Evolutionary conservation across 768 basidiomycete genomes (phyloP).

Genomic region (Arthromyces matolae): DNA sequence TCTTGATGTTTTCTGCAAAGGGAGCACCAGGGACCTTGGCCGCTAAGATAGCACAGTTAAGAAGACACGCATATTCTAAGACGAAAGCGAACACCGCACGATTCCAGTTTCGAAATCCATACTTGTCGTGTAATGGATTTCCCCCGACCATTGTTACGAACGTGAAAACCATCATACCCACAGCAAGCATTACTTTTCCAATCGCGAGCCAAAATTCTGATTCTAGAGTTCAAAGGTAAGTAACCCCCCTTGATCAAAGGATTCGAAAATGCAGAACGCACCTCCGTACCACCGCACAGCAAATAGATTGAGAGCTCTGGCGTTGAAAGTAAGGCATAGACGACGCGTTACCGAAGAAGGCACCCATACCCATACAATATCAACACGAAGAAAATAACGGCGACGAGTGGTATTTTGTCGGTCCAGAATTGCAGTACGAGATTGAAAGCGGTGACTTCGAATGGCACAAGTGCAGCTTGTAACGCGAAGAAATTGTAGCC

Average conservation of each 20-base stretch:
- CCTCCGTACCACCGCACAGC: constrained; percentile 50
- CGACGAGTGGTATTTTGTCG: constrained; percentile 42
- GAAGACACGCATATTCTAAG: background rate
- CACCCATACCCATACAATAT: constrained; percentile 36
- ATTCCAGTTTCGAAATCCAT: constrained; percentile 54
- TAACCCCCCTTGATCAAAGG: background rate
- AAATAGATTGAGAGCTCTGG: constrained; percentile 43
- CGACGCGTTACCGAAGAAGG: background rate
- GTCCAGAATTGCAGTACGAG: constrained; percentile 53
- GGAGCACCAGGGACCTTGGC: constrained; percentile 46
- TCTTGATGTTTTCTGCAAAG: constrained; percentile 52
- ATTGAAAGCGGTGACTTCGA: constrained; percentile 54
- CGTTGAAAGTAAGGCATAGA: background rate
- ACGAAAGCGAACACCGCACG: constrained; percentile 25
- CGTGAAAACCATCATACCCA: constrained; percentile 49
- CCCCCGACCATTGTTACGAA: constrained; percentile 61
- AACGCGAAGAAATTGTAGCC: constrained; percentile 60
- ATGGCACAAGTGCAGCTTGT: constrained; percentile 39
- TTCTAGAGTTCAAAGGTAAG: constrained; percentile 26
- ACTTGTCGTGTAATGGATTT: constrained; percentile 50
- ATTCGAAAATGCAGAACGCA: constrained; percentile 17
- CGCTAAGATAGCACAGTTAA: constrained; percentile 29
- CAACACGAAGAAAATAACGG: constrained; percentile 43
- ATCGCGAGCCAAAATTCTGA: constrained; percentile 55
- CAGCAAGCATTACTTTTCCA: constrained; percentile 46